Evolutionary conservation across 2,329 filamentous ascomycete genomes (phyloP).

Genomic region (Xylariaceae sp.): DNA sequence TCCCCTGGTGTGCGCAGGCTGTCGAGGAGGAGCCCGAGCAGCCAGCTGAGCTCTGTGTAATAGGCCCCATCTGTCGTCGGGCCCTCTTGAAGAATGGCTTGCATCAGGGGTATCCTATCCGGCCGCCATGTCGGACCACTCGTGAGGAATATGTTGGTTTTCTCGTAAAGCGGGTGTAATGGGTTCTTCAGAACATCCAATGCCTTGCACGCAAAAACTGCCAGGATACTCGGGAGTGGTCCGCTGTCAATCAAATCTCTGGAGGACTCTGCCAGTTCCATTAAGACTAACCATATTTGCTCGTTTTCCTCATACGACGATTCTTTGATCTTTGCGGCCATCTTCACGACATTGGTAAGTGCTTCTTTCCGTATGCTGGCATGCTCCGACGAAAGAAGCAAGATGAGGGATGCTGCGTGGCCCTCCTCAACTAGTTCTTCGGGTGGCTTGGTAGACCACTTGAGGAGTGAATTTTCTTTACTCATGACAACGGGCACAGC

Average conservation of each 20-base stretch:
- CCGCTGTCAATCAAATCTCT: slow-evolving; percentile 46
- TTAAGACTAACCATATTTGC: slow-evolving; percentile 72
- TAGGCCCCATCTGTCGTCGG: slow-evolving; percentile 34
- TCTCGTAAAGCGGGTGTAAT: slow-evolving; percentile 75
- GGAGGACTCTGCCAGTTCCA: slow-evolving; percentile 73
- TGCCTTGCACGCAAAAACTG: slow-evolving; percentile 67
- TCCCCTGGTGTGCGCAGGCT: slow-evolving; percentile 28
- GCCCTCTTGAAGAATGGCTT: slow-evolving; percentile 51
- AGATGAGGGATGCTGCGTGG: slow-evolving; percentile 61
- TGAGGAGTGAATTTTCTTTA: slow-evolving; percentile 49
- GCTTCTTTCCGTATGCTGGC: slow-evolving; percentile 74
- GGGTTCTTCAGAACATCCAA: slow-evolving; percentile 69
- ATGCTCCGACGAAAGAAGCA: slow-evolving; percentile 70
- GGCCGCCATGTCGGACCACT: slow-evolving; percentile 70
- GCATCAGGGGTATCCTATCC: slow-evolving; percentile 66
- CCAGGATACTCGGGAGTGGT: slow-evolving; percentile 65
- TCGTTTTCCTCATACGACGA: slow-evolving; percentile 71
- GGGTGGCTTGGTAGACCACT: slow-evolving; percentile 70
- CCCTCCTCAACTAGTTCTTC: slow-evolving; percentile 77
- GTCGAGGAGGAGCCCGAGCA: slow-evolving; percentile 30
- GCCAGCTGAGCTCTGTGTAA: slow-evolving; percentile 32
- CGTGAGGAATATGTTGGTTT: slow-evolving; percentile 79
- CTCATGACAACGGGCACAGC: slow-evolving; percentile 41
- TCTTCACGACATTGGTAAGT: slow-evolving; percentile 60
- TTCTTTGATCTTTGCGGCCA: slow-evolving; percentile 56